A percentile compares a stretch with the other conserved stretches of the same genome.
Conservation (phyloP, 192 early-diverging fungal species). For the Powellomyces hirtus region DNA sequence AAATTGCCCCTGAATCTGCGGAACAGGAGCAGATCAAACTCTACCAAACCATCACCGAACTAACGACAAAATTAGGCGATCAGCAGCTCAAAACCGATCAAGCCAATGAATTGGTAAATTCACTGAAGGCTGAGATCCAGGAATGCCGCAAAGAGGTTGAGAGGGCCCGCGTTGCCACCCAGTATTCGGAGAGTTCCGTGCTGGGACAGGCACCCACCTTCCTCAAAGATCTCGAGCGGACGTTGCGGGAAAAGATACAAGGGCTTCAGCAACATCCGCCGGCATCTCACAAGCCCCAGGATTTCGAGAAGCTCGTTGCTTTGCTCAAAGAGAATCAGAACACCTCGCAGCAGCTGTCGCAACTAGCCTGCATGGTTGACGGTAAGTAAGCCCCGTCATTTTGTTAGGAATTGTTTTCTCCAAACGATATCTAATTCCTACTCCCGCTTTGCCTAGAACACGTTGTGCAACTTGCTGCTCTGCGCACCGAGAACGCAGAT, state of each 20-base stretch:
- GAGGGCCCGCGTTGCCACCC: no score
- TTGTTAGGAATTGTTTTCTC: neutral
- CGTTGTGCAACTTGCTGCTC: conserved; percentile 1
- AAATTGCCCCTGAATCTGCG: neutral
- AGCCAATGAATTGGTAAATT: conserved; percentile 9
- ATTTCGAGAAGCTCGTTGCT: conserved; percentile 16
- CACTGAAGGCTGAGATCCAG: conserved; percentile 3
- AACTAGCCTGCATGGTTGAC: conserved; percentile 24
- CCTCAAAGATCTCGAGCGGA: conserved; percentile 6
- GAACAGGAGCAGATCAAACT: conserved; percentile 6
- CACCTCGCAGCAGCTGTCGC: conserved; percentile 14
- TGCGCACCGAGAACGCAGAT: conserved; percentile 11
- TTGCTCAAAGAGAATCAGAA: conserved; percentile 26
- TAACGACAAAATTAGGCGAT: neutral
- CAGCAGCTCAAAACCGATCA: neutral
- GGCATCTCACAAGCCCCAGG: neutral
- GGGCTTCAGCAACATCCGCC: neutral
- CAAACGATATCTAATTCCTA: neutral
- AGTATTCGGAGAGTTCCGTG: neutral
- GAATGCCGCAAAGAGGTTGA: no score
- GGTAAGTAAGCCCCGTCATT: no score
- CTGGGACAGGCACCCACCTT: neutral
- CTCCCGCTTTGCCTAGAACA: conserved; percentile 27
- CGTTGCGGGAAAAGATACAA: conserved; percentile 13
- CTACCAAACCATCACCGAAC: neutral